Evolutionary conservation across 2,329 filamentous ascomycete species (phyloP).

Genomic region (Epichloe brachyelytri): DNA sequence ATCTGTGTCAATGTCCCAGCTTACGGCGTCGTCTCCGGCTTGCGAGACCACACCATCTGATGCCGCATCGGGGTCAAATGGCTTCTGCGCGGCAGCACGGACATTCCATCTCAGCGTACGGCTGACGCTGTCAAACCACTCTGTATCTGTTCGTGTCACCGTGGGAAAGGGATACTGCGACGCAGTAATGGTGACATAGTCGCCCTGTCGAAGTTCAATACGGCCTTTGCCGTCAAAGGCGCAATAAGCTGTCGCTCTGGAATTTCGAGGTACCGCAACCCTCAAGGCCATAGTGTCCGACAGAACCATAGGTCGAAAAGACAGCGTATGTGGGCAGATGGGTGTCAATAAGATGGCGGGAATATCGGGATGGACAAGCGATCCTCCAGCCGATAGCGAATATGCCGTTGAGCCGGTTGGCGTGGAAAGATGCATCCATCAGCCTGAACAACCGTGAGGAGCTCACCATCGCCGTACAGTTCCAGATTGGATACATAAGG

Average conservation of each 20-base stretch:
- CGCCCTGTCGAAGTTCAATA: constrained; percentile 81
- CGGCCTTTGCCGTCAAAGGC: constrained; percentile 96
- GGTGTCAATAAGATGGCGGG: constrained; percentile 93
- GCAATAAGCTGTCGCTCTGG: constrained; percentile 87
- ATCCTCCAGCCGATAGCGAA: constrained; percentile 88
- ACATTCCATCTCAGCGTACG: constrained; percentile 93
- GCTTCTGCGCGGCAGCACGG: constrained; percentile 81
- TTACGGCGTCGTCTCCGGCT: constrained; percentile 44
- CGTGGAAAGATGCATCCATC: constrained; percentile 97
- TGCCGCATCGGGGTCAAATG: constrained; percentile 49
- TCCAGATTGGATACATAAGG: constrained; percentile 96
- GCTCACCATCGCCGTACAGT: constrained; percentile 87
- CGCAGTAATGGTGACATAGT: constrained; percentile 91
- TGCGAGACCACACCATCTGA: constrained; percentile 21
- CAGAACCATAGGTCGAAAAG: constrained; percentile 94
- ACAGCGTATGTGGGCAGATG: constrained; percentile 93
- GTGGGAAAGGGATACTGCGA: constrained; percentile 96
- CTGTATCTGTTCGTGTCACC: constrained; percentile 74
- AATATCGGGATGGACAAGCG: constrained; percentile 91
- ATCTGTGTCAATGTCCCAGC: constrained; percentile 95
- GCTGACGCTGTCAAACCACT: constrained; percentile 95
- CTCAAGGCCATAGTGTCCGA: constrained; percentile 89
- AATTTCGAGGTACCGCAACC: constrained; percentile 71
- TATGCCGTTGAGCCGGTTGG: constrained; percentile 93
- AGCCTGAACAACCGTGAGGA: constrained; percentile 89